Base-by-base conservation (phyloP, 208 protist genomes). In the Strigomonas culicis region DNA sequence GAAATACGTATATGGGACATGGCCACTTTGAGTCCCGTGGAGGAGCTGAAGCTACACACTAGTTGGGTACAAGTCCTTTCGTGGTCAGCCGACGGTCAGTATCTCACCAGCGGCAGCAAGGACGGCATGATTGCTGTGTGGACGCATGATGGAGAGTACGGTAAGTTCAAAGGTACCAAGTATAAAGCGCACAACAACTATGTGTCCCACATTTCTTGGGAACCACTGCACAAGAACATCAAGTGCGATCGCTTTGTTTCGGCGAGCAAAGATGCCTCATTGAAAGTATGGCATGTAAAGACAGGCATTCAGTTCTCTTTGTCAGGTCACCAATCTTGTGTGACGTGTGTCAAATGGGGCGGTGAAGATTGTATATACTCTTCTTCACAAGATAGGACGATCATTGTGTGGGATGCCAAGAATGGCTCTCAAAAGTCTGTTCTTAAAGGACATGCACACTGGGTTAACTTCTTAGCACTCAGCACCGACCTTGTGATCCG, bases 1-100 rank as follows among this genome's bases (percentile, higher is more conserved):
- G 98, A 96, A 41, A 86, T 99, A 44, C 87, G 98, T 31, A 76
- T 99, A 27, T 99, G 98, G 98, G 98, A 99, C 79, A 80, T 99
- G 28, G 59, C 88, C 60, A 99, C 98, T 8, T 67, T 97, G 36
- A 99, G 94, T 10, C 98, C 98, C 4, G 67, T 77, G 2, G 59
- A 88, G 24, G 98, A 97, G 50, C 86, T 98, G 28, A 93, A 86
- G 55, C 92, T 70, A 17, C 97, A 99, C 74, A 94, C 57, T 1
- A 91, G 88, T 68, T 99, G 97, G 97, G 98, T 99, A 27, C 88
- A 99, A 59, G 93, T 88, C 52, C 77, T 99, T 0, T 88, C 92
- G 6, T 99, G 97, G 96, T 98, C 97, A 15, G 98, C 98, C 2
- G 92, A 99, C 78, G 91, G 86, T 6, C 81, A 84, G 34, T 84